A percentile compares a stretch with the other conserved stretches of the same genome.
These are phyloP conservation scores for Hortaea werneckii DNA, from an alignment of 2,329 filamentous ascomycete species.

Conservation along the genomic window DNA sequence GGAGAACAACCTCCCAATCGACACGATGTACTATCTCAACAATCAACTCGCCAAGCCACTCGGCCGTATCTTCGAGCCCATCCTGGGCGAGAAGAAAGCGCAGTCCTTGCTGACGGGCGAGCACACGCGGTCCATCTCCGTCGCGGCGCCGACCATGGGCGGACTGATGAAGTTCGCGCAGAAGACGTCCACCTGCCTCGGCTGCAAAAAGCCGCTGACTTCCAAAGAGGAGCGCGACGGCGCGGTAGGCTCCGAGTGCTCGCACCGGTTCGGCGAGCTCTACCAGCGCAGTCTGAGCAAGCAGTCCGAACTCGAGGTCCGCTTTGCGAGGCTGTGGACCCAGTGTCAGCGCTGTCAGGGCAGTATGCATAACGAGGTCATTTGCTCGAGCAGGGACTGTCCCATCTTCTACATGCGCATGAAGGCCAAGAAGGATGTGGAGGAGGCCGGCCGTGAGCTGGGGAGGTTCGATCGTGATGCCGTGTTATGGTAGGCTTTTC, in stretches of 20 bases:
- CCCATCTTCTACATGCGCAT: slow-evolving; percentile 99
- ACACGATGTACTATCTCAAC: slow-evolving; percentile 96
- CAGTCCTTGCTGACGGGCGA: slow-evolving; percentile 78
- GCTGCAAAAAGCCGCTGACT: slow-evolving; percentile 90
- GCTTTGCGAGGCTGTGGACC: slow-evolving; percentile 90
- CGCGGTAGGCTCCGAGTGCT: slow-evolving; percentile 80
- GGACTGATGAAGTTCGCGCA: slow-evolving; percentile 98
- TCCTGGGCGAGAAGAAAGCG: slow-evolving; percentile 86
- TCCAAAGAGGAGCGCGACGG: slow-evolving; percentile 69
- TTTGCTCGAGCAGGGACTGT: slow-evolving; percentile 91
- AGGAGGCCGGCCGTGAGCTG: slow-evolving; percentile 86
- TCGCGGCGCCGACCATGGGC: slow-evolving; percentile 81
- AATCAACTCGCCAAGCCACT: slow-evolving; percentile 96
- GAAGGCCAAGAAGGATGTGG: slow-evolving; percentile 99
- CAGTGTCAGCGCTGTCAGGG: slow-evolving; percentile 97
- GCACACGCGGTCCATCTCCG: slow-evolving; percentile 88
- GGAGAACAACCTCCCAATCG: slow-evolving; percentile 94
- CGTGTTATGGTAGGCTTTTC: slow-evolving; percentile 50
- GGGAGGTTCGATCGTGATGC: slow-evolving; percentile 79
- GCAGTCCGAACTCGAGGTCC: slow-evolving; percentile 83
- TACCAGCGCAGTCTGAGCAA: slow-evolving; percentile 86
- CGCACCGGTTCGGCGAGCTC: slow-evolving; percentile 75
- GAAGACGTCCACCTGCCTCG: slow-evolving; percentile 97
- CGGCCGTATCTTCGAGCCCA: slow-evolving; percentile 92
- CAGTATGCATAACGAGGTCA: slow-evolving; percentile 96